Percentiles rank a stretch among this genome's conserved stretches.
Conservation (phyloP, 306 rosid species). For the Pyrus bretschneideri region DNA sequence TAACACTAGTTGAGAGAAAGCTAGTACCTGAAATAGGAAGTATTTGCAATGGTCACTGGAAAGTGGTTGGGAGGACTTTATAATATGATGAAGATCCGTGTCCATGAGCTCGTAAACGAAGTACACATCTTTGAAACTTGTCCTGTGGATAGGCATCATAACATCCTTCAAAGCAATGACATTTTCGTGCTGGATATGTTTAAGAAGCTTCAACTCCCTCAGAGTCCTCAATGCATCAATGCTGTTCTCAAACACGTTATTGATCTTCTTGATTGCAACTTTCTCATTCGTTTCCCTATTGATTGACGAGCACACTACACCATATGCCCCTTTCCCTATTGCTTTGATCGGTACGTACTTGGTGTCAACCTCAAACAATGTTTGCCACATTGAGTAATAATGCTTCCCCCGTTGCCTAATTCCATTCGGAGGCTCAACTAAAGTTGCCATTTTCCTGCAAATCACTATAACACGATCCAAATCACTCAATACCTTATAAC, state of each 20-base stretch:
- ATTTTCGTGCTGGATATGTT: conserved; percentile 66
- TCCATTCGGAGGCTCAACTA: conserved; percentile 62
- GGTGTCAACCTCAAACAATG: conserved; percentile 74
- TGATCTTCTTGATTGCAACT: conserved; percentile 84
- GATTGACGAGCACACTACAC: conserved; percentile 78
- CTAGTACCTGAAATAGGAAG: conserved; percentile 69
- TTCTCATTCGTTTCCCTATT: conserved; percentile 70
- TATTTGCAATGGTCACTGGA: conserved; percentile 72
- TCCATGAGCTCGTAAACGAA: conserved; percentile 96
- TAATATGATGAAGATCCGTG: conserved; percentile 78
- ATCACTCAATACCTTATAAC: conserved; percentile 2
- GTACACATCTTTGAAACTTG: conserved; percentile 70
- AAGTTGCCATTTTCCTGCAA: conserved; percentile 59
- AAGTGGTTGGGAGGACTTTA: conserved; percentile 62
- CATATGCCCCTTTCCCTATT: conserved; percentile 77
- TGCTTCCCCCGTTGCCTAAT: conserved; percentile 57
- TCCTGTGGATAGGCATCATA: conserved; percentile 60
- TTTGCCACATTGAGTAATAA: conserved; percentile 60
- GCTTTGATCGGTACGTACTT: conserved; percentile 79
- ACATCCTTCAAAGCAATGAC: conserved; percentile 83
- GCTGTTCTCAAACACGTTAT: conserved; percentile 58
- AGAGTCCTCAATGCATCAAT: conserved; percentile 64
- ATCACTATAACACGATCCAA: conserved; percentile 11
- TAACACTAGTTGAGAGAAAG: neutral
- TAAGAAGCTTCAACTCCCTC: conserved; percentile 77